Evolutionary conservation across 306 rosid genomes (phyloP), one percentile per base, ranked within the genome.

Genomic region (Carpinus fangiana): DNA sequence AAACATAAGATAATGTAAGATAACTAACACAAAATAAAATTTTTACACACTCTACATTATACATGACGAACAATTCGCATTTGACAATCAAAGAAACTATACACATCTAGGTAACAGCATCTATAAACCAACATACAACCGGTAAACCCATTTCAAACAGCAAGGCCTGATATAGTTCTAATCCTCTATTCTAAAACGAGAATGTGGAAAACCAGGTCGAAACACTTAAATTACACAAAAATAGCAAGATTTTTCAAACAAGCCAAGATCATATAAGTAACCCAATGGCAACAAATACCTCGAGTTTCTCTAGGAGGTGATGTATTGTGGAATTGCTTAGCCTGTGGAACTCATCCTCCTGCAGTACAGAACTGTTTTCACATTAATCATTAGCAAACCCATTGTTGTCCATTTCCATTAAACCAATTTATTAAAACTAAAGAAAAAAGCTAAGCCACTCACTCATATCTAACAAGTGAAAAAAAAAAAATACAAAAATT

Each of bases 291-390:
- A 75, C 16, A 77, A 14, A 11, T 71, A 90, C 98, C 98, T 95
- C 99, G 5, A 95, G 64, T 83, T 91, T 91, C 87, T 92, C 96
- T 81, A 90, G 98, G 8, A 95, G 79, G 46, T 79, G 84, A 61
- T 89, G 94, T 73, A 93, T 91, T 57, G 99, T 86, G 78, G 91
- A 85, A 78, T 93, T 93, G 72, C 94, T 96, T 53, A 87, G 80
- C 67, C 61, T 84, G 46, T 91, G 96, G 83, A 82, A 95, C 56
- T 95, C 98, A 86, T 82, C 91, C 85, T 91, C 98, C 87, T 86
- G 86, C 73, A 95, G 82, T 66, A 90, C 31, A 75, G 97, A 90
- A 84, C 97, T 92, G 93, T 78, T 76, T 75, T 74, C 85, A 73
- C 81, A 85, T 81, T 77, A 82, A 87, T 74, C 67, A 81, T 82